Conservation (phyloP, 2,329 filamentous ascomycete genomes). For the Colletotrichum caudatum region DNA sequence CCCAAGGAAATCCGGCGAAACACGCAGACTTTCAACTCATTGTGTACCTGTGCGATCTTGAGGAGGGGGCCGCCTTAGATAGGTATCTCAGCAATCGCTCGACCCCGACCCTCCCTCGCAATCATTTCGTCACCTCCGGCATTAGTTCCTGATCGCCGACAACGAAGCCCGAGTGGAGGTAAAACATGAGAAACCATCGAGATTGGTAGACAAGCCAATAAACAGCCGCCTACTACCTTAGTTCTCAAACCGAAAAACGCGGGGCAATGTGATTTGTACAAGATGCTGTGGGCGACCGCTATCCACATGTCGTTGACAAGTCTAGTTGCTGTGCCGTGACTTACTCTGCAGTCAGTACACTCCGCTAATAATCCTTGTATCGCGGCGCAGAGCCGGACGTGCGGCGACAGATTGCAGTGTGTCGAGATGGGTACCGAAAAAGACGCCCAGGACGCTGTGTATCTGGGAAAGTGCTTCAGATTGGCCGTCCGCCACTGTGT, state of each 20-base stretch:
- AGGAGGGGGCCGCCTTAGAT: too few species aligned
- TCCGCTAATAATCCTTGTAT: constrained; percentile 13
- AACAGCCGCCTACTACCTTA: constrained; percentile 21
- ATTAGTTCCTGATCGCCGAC: background rate
- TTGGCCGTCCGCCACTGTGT: constrained; percentile 5
- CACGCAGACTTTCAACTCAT: background rate
- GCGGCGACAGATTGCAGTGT: constrained; percentile 12
- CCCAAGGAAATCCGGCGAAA: background rate
- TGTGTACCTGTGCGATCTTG: too few species aligned
- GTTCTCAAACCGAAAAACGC: constrained; percentile 2
- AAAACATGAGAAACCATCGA: constrained; percentile 8
- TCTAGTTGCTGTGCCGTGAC: constrained; percentile 1
- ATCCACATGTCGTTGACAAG: constrained; percentile 21
- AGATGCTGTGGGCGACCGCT: constrained; percentile 19
- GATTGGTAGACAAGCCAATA: background rate
- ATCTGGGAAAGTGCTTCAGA: background rate
- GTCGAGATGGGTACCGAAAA: background rate
- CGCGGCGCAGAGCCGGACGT: constrained; percentile 32
- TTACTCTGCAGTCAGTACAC: background rate
- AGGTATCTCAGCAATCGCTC: background rate
- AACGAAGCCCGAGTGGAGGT: background rate
- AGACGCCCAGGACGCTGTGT: background rate
- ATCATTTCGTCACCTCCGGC: constrained; percentile 18
- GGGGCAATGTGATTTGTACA: constrained; percentile 22
- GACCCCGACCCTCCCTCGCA: constrained; percentile 1